Evolutionary conservation across 768 basidiomycete species (phyloP), one percentile per base, ranked within the genome.

Genomic region (Lentinus brumalis): DNA sequence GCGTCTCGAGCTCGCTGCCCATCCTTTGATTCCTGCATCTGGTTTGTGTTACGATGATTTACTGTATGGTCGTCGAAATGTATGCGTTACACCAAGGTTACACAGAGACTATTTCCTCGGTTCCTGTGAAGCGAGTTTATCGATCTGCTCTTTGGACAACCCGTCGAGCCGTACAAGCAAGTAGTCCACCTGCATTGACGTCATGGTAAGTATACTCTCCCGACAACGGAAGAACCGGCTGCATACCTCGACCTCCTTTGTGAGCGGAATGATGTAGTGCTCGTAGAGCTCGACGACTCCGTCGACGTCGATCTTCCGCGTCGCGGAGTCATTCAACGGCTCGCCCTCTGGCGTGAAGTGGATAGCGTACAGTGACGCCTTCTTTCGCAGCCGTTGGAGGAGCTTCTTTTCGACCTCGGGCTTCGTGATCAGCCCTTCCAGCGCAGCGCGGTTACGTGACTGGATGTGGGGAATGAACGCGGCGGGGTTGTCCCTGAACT

Each of bases 211-310:
- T 14, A 7, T 16, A 16, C n/a, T 4, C 6, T 44, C 26, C 14
- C 4, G 18, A 21, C n/a, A 16, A 11, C 7, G 12, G 32, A 49
- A n/a, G 30, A 59, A 9, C 29, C 58, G 26, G 26, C 8, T 14
- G 68, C 77, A 50, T 71, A 96, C 96, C 92, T 99, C 97, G 59
- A 99, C 93, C 71, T 97, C 94, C 74, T 96, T 98, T 0, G 97
- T 99, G 65, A 99, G 74, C 9, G 97, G 97, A 60, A 99, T 99
- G 65, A 99, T 95, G 69, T 89, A 94, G 70, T 89, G 91, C 71
- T 95, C 88, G 70, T 99, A 99, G 63, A 99, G 74, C 70, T 93
- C 88, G 26, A 97, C 91, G 15, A 99, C 94, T 44, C 91, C 88
- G 64, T 95, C 93, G 0, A 95, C 89, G 61, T 97, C 95, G 62